Evolutionary conservation across 2,329 filamentous ascomycete species (phyloP), one percentile per base, ranked within the genome.

Genomic region (Aspergillus sp.): DNA sequence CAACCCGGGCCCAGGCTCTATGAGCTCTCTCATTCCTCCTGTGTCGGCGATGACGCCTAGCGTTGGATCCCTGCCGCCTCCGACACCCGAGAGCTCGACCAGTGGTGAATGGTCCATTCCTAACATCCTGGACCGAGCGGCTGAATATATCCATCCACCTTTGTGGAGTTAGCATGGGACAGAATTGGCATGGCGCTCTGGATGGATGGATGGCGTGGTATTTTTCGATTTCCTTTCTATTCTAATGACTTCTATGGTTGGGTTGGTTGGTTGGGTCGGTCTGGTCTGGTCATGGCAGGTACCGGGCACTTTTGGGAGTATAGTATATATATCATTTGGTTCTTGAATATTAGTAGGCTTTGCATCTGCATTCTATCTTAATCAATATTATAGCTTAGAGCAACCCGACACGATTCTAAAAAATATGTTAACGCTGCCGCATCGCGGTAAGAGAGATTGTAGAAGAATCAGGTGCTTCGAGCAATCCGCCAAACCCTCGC

Each of bases 61-160:
- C 54, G 58, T 73, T 50, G 70, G 71, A 29, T 78, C 77, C 5
- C 64, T 78, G 18, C 75, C 76, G 6, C 78, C 78, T 4, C 77
- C 77, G n/a, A 81, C 79, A 0, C 78, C 79, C 0, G 79, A 81
- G 59, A 80, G 78, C 63, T 78, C 77, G n/a, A 75, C 72, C 26
- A 79, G 78, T 58, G 72, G 76, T 22, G 78, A 81, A 59, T 81
- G 78, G 79, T 74, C 75, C 51, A 74, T 77, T 39, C 77, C 76
- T 3, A 80, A 77, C 59, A 67, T 81, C n/a, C 57, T 80, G 12
- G 78, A 80, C 59, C 72, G 78, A 14, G 78, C 78, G 39, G 70
- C 75, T n/a, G 78, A 81, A 66, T 81, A 80, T 64, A 80, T 81
- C 11, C 78, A 80, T 58, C 78, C 79, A 16, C 78, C 78, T 2